Base-by-base conservation (phyloP, 306 rosid species). In the Rubus idaeus region DNA sequence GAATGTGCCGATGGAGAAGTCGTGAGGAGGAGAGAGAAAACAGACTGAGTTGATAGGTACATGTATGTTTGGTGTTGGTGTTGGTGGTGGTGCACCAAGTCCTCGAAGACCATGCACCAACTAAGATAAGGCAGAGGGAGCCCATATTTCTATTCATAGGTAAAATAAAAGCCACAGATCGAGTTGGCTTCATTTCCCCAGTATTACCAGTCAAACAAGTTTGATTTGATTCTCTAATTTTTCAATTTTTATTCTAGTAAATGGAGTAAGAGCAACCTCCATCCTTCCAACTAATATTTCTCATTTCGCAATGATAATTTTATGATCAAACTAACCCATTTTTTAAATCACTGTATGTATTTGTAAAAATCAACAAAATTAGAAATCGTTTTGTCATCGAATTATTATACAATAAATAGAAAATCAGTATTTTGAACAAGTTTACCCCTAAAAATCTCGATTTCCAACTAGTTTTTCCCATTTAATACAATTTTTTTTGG, bases 171-270 rank as follows among this genome's bases (percentile, higher is more conserved):
- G 49, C 45, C 3, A n/a, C 73, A 18, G 68, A n/a, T n/a, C n/a
- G n/a, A 58, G 73, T 66, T 17, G 74, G 80, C 82, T 78, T 78
- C 86, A 73, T 69, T 78, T 78, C 66, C 80, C 86, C 40, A 75
- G 77, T 69, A 78, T 64, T 40, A 56, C 66, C 68, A 77, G 83
- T 78, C 82, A 78, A 82, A 82, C 69, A 42, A 45, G 13, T 73
- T 74, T 73, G 79, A 63, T 74, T 45, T 62, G 78, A 62, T 60
- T 44, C 56, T 60, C 79, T 69, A 20, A 47, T 20, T 61, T 75
- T 47, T 16, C 49, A 44, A 5, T 62, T 51, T 63, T 9, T 11
- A 5, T 10, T 57, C 3, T 26, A 30, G 66, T 60, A 30, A 13
- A 61, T 30, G 17, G 35, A 20, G 30, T 56, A 23, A 61, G 41